Percentiles rank a stretch among this genome's conserved stretches.
phyloP scores from a whole-genome alignment of 2,329 filamentous ascomycete species.

The Balansia obtecta region DNA sequence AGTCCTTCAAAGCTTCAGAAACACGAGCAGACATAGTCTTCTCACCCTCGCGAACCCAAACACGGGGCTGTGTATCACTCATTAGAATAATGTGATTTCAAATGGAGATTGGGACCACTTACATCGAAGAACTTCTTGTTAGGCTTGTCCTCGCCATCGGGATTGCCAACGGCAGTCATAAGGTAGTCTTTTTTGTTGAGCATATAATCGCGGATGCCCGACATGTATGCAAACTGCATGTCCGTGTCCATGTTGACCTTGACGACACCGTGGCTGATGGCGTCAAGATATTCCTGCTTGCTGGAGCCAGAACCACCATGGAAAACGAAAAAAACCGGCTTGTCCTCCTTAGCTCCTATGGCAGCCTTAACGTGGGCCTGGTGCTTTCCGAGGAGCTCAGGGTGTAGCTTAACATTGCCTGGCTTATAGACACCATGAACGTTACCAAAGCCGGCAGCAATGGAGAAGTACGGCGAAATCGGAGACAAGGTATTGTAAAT shows the following conservation, averaged over 20 bases:
- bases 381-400: conserved; percentile 93
- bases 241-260: conserved; percentile 99
- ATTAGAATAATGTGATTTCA: neutral
- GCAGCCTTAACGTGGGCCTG: conserved; percentile 82
- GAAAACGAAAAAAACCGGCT: conserved; percentile 99
- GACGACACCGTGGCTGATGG: conserved; percentile 87
- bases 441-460: conserved; percentile 96
- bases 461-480: conserved; percentile 94
- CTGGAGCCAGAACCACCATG: conserved; percentile 90
- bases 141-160: conserved; percentile 90
- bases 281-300: conserved; percentile 81
- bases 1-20: conserved; percentile 72
- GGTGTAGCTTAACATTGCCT: conserved; percentile 92
- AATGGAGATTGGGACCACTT: conserved; percentile 8
- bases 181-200: conserved; percentile 93
- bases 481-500: conserved; percentile 78
- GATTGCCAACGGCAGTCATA: conserved; percentile 78
- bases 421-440: conserved; percentile 99
- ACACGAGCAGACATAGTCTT: conserved; percentile 88
- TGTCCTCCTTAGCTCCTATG: conserved; percentile 56
- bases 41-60: conserved; percentile 95
- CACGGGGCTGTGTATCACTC: conserved; percentile 49
- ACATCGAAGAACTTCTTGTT: conserved; percentile 91
- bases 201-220: conserved; percentile 89
- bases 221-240: conserved; percentile 88